Evolutionary conservation across 352 stramenopile species (phyloP).

Genomic region (Pythium graminicola): DNA sequence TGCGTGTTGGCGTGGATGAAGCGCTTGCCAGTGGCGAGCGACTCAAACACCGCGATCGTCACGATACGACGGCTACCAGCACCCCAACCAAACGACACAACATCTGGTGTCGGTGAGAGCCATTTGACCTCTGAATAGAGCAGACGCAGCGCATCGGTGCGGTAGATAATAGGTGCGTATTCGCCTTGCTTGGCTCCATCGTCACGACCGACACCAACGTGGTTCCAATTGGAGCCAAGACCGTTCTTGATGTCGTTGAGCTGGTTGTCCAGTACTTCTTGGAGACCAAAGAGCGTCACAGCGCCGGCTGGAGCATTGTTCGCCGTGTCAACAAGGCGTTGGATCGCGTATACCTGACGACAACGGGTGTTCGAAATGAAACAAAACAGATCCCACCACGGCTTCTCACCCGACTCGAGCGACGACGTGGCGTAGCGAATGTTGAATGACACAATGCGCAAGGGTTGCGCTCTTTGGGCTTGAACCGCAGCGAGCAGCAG

Average conservation of each 20-base stretch:
- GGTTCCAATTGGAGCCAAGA: conserved; percentile 4
- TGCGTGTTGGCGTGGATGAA: conserved; percentile 20
- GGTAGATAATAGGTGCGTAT: conserved; percentile 15
- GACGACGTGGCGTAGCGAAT: conserved; percentile 11
- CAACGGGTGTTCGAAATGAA: conserved; percentile 8
- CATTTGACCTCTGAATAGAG: conserved; percentile 16
- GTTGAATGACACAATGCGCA: conserved; percentile 18
- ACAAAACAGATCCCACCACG: conserved; percentile 17
- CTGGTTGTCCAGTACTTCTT: conserved; percentile 17
- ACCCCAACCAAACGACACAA: conserved; percentile 16
- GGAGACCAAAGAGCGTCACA: conserved; percentile 16
- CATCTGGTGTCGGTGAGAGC: conserved; percentile 15
- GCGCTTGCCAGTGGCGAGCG: conserved; percentile 10
- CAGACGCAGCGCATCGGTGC: conserved; percentile 6
- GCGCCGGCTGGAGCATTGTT: conserved; percentile 3
- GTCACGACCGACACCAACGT: conserved; percentile 15
- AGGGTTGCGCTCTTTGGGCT: conserved; percentile 4
- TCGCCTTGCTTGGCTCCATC: conserved; percentile 10
- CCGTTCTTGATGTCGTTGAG: conserved; percentile 19
- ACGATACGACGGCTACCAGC: conserved; percentile 16
- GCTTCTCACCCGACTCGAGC: conserved; percentile 13
- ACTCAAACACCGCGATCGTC: conserved; percentile 16
- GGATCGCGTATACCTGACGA: conserved; percentile 8
- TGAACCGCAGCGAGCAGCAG: not conserved
- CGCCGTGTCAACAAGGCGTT: conserved; percentile 7